Conservation (phyloP, 2,329 filamentous ascomycete genomes). For the Xylariales sp. region DNA sequence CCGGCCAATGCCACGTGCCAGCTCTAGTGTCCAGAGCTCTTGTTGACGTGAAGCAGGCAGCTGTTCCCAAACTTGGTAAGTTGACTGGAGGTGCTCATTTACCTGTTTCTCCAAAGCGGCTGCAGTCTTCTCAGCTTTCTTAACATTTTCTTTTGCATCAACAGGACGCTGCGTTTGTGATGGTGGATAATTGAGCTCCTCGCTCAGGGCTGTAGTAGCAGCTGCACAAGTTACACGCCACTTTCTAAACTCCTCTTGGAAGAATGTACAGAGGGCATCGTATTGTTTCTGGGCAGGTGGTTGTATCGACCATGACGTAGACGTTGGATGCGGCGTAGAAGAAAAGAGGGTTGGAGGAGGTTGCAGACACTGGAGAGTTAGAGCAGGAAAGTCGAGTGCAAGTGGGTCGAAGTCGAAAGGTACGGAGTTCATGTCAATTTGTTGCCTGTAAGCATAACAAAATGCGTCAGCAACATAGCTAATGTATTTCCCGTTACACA, state of each 20-base stretch:
- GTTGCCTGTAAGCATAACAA: constrained; percentile 34
- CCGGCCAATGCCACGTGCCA: constrained; percentile 54
- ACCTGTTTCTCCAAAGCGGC: constrained; percentile 65
- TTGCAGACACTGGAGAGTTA: constrained; percentile 77
- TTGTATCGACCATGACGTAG: constrained; percentile 75
- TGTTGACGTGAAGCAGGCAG: constrained; percentile 52
- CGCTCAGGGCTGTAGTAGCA: constrained; percentile 42
- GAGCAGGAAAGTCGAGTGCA: constrained; percentile 77
- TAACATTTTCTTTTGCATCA: constrained; percentile 40
- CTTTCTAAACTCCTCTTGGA: constrained; percentile 61
- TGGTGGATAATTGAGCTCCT: constrained; percentile 48
- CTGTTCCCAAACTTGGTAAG: constrained; percentile 71
- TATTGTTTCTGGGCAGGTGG: constrained; percentile 72
- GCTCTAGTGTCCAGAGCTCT: constrained; percentile 58
- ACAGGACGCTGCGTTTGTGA: constrained; percentile 32
- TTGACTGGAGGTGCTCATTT: constrained; percentile 69
- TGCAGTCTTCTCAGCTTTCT: constrained; percentile 46
- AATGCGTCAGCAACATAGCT: constrained; percentile 20
- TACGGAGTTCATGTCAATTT: constrained; percentile 49
- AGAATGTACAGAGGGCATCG: constrained; percentile 63
- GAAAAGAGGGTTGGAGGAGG: constrained; percentile 80
- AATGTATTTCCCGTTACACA: too few species aligned
- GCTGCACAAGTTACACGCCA: constrained; percentile 55
- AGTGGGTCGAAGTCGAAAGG: constrained; percentile 81
- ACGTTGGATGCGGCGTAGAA: constrained; percentile 71